phyloP scores from a whole-genome alignment of 257 asterid species.

The Coffea eugenioides region DNA sequence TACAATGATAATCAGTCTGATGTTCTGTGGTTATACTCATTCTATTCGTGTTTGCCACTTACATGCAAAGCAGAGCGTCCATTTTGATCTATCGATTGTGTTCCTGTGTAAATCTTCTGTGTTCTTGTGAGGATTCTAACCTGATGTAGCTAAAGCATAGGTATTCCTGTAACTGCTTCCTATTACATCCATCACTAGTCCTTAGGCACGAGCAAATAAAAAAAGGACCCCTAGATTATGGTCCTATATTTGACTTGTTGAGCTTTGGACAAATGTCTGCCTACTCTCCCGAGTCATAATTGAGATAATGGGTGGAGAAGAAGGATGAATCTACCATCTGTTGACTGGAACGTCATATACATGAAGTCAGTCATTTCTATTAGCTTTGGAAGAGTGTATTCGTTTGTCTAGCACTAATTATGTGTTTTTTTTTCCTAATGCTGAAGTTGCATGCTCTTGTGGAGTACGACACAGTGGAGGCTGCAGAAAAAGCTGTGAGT shows the following conservation, averaged over 20 bases:
- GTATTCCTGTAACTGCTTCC: neutral
- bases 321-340: neutral
- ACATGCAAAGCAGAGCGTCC: neutral
- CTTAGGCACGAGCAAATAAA: neutral
- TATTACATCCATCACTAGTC: neutral
- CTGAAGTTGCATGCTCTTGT: conserved; percentile 86
- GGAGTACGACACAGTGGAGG: conserved; percentile 76
- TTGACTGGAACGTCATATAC: neutral
- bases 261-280: neutral
- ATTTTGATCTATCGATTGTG: neutral
- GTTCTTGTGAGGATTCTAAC: neutral
- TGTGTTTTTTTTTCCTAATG: conserved; percentile 9
- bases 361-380: neutral
- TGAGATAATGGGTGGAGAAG: neutral
- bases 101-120: neutral
- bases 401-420: neutral
- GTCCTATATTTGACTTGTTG: neutral
- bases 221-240: neutral
- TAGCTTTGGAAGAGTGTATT: neutral
- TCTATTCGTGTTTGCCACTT: neutral
- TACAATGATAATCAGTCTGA: neutral
- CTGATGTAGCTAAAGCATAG: neutral
- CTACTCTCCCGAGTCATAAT: neutral
- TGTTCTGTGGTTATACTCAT: neutral
- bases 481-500: conserved; percentile 97